phyloP scores from a whole-genome alignment of 2,329 filamentous ascomycete species.

The Beauveria rudraprayagi region DNA sequence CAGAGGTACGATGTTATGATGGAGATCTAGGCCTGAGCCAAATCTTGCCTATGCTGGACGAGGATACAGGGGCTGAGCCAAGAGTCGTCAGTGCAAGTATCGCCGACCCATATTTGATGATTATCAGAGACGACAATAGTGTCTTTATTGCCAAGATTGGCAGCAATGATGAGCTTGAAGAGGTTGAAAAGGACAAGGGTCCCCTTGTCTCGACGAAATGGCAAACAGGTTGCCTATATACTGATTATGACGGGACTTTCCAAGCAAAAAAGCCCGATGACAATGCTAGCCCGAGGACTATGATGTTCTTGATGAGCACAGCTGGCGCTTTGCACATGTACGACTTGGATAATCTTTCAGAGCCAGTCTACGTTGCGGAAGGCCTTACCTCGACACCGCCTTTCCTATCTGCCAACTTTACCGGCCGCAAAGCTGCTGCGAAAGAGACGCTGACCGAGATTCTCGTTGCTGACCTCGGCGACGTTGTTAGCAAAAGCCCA shows the following conservation, averaged over 20 bases:
- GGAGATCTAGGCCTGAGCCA: conserved; percentile 81
- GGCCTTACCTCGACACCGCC: conserved; percentile 72
- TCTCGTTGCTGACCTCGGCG: conserved; percentile 76
- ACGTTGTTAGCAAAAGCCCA: conserved; percentile 59
- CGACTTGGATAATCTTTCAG: conserved; percentile 62
- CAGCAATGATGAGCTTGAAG: conserved; percentile 71
- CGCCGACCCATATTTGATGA: conserved; percentile 74
- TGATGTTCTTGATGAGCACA: conserved; percentile 70
- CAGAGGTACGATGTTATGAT: conserved; percentile 85
- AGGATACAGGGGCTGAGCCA: conserved; percentile 75
- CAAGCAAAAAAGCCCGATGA: conserved; percentile 33
- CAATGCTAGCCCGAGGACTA: conserved; percentile 38
- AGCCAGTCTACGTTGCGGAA: conserved; percentile 65
- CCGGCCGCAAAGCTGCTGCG: conserved; percentile 58
- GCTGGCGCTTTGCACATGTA: conserved; percentile 74
- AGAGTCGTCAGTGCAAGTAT: conserved; percentile 75
- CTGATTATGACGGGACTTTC: conserved; percentile 54
- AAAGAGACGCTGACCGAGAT: conserved; percentile 73
- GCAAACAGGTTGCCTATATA: conserved; percentile 76
- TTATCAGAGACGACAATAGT: conserved; percentile 77
- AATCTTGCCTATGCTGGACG: conserved; percentile 88
- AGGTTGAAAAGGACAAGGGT: conserved; percentile 58
- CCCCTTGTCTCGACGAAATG: conserved; percentile 58
- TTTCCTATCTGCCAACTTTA: conserved; percentile 63
- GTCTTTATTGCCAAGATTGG: conserved; percentile 73